Base-by-base conservation (phyloP, 768 basidiomycete genomes). In the Holtermanniella nyarrowii region DNA sequence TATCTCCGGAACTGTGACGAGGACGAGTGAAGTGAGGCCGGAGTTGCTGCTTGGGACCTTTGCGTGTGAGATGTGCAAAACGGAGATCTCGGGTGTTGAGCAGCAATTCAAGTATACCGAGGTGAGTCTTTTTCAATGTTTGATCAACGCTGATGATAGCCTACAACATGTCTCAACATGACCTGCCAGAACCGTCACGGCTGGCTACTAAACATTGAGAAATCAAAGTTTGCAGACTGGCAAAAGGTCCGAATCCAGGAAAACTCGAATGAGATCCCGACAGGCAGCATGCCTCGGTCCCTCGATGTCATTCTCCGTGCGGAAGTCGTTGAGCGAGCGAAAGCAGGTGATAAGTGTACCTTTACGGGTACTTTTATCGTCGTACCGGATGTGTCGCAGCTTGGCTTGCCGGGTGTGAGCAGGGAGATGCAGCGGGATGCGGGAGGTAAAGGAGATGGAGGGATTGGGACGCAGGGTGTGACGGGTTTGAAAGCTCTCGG, bases 71-170 rank as follows among this genome's bases (percentile, higher is more conserved):
- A 79, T 84, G 41, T 99, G 95, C 66, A 79, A 80, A 43, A 87
- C 85, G 25, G 75, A 84, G 11, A 84, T 96, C 22, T 80, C 84
- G 49, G 93, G 96, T 65, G 83, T 99, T 44, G 95, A 99, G 68
- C 95, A 99, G 68, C 95, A 99, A 68, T 99, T 99, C 79, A 99
- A 96, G 69, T 97, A 96, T 69, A 99, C 95, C 18, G 95, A 97
- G 77, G 90, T 90, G 59, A 46, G 65, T 56, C 14, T 16, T 18
- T 24, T 5, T n/a, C 39, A 5, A 20, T 39, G 5, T 18, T 40
- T 18, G 23, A 22, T 39, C 11, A n/a, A 39, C 20, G 23, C 45
- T 40, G 42, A 40, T n/a, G 24, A 10, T 55, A 97, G 88, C 95
- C 95, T 11, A 81, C 81, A 47, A 75, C 96, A 41, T 99, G 95